Evolutionary conservation across 768 basidiomycete genomes (phyloP), one percentile per base, ranked within the genome.

Genomic region (Termitomyces sp.): DNA sequence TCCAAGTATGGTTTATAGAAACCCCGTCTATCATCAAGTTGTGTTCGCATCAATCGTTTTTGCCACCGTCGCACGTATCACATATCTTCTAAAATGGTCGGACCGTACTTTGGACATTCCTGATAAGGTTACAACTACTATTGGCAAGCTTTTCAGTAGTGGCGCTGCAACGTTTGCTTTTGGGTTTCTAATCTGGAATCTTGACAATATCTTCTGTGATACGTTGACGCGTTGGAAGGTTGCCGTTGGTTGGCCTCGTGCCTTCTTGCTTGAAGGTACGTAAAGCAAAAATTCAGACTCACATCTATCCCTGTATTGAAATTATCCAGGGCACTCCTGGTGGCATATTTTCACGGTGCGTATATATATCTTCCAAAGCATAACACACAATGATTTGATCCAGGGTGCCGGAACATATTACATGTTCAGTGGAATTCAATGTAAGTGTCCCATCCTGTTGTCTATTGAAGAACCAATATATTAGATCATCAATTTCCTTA

Each of bases 1-100:
- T 46, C 17, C 39, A 64, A 91, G 89, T 64, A 76, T 82, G 54
- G 54, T 81, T 5, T 81, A 84, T 63, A 82, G 89, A 25, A 88
- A 91, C 63, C 90, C 90, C 0, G 73, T 91, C 3, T 93, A 88
- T 68, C 90, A 93, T 63, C 88, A 93, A 72, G 65, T 83, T 23
- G 81, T 89, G 1, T 93, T 91, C 66, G 90, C 78, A 3, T 56
- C 65, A 14, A 72, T 90, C 52, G 73, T 90, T 61, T 53, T 89
- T 39, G 62, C 67, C 8, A 76, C 73, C 16, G 66, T 76, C 1
- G 65, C 74, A 17, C 82, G 88, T 43, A 73, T 80, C 44, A 65
- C 70, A 0, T 80, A 84, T 61, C 76, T 90, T 32, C 69, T 86
- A 32, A 70, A 73, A 23, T 72, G 70, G 65, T 74, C 80, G 28